Conservation (phyloP, 2,329 filamentous ascomycete species). For the Ceratocystis alfenasii region DNA sequence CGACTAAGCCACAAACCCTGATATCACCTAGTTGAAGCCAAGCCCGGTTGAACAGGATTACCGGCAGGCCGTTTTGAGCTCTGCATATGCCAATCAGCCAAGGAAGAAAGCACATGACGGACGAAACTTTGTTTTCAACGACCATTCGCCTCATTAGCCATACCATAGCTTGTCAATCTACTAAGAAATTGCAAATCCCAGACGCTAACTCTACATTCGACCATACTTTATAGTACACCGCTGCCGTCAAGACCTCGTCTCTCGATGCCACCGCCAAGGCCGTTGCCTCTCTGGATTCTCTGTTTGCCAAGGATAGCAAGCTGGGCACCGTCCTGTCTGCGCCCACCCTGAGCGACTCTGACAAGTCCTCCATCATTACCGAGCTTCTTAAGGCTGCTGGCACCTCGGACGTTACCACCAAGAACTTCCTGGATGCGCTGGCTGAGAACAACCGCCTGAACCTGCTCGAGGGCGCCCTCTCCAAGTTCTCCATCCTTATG, state of each 20-base stretch:
- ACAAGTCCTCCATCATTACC: constrained; percentile 76
- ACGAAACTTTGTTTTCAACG: not conserved
- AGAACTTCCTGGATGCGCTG: constrained; percentile 84
- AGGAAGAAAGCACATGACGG: not conserved
- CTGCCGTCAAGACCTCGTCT: constrained; percentile 72
- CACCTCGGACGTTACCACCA: constrained; percentile 65
- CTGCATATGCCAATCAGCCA: not conserved
- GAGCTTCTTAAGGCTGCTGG: constrained; percentile 80
- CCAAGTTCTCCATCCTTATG: constrained; percentile 82
- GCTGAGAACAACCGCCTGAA: constrained; percentile 94
- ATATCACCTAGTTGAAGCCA: not conserved
- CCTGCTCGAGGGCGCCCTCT: constrained; percentile 65
- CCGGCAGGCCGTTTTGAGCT: not conserved
- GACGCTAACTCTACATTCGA: constrained; percentile 12
- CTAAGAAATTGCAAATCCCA: not conserved
- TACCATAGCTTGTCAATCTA: not conserved
- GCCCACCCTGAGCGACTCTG: constrained; percentile 62
- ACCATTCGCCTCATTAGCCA: not conserved
- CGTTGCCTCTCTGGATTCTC: constrained; percentile 54
- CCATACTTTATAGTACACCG: constrained; percentile 63
- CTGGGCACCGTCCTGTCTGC: constrained; percentile 63
- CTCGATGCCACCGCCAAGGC: constrained; percentile 80
- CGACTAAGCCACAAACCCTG: constrained; percentile 5
- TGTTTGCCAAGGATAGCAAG: constrained; percentile 75
- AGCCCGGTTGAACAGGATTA: not conserved